Base-by-base conservation (phyloP, 176 grass and related monocot genomes). In the Oryza nivara region DNA sequence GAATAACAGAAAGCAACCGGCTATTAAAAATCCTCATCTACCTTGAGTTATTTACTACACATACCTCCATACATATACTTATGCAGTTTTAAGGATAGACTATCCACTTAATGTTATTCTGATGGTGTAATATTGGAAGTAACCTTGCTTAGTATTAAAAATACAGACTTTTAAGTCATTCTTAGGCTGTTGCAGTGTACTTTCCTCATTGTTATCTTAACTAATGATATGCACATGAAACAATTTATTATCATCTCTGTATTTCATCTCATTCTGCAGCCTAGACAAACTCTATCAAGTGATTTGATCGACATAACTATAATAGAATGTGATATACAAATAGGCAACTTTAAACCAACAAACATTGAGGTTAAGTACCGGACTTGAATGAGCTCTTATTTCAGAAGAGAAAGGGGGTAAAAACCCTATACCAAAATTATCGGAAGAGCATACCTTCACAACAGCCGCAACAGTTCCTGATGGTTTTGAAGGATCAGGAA, bases 401-500 rank as follows among this genome's bases (percentile, higher is more conserved):
- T 63, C 48, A 7, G 10, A 19, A 20, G 20, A 56, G 65, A 20
- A 6, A 12, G 32, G 26, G 38, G 46, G 15, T 20, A 40, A 46
- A 49, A 6, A 58, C 22, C 8, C 22, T 4, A 68, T 8, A 17
- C 6, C 9, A 13, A 25, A 63, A n/a, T 2, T 2, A 75, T 68
- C 20, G 13, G 30, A 68, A 67, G 11, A 6, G 58, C 52, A 51
- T 81, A 92, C 87, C 91, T 92, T 92, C 11, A 92, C 68, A 84
- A 92, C 84, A 74, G 74, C 66, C 41, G 81, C 80, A 78, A 92
- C 80, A 73, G 87, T 87, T 13, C 87, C 87, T 51, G 84, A 44
- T 1, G 80, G 80, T 78, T 89, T 92, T 26, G 87, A 87, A 74
- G 80, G 56, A 89, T 92, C 84, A 65, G 80, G 84, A 48, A 89